Percentiles rank a stretch among this genome's conserved stretches.
Evolutionary conservation across 306 rosid genomes (phyloP).

Genomic region (Dalbergia cultrata): DNA sequence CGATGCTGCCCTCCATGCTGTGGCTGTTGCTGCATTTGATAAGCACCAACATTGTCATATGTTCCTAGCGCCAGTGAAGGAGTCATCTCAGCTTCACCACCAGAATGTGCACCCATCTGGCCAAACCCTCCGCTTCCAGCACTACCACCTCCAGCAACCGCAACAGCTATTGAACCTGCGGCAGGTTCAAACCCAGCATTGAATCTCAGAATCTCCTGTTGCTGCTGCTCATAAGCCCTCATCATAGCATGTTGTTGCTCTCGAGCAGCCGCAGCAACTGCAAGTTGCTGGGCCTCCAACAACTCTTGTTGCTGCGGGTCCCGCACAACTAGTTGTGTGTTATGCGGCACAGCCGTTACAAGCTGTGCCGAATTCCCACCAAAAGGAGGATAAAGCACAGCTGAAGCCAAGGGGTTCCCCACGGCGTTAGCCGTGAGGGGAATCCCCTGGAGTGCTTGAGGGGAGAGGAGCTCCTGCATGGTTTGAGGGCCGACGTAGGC

Average conservation of each 20-base stretch:
- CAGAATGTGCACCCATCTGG: conserved; percentile 37
- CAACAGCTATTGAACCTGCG: conserved; percentile 30
- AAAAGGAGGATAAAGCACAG: neutral
- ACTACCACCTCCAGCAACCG: conserved; percentile 13
- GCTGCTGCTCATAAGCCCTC: conserved; percentile 54
- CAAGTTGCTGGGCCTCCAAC: conserved; percentile 67
- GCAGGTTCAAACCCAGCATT: conserved; percentile 49
- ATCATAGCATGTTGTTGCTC: conserved; percentile 56
- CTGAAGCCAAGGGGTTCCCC: neutral
- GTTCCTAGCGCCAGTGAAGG: conserved; percentile 61
- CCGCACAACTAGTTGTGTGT: conserved; percentile 36
- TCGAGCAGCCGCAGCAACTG: conserved; percentile 46
- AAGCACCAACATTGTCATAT: conserved; percentile 49
- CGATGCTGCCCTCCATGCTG: conserved; percentile 41
- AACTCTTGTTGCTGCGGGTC: conserved; percentile 55
- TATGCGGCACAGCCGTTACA: neutral
- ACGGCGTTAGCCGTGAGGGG: neutral
- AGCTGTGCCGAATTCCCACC: neutral
- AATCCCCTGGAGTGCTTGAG: neutral
- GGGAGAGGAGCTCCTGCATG: conserved; percentile 45
- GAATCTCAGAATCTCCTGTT: conserved; percentile 53
- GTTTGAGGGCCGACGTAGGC: conserved; percentile 58
- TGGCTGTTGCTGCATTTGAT: conserved; percentile 52
- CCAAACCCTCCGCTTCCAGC: conserved; percentile 51
- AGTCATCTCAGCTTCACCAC: conserved; percentile 30